Evolutionary conservation across 768 basidiomycete genomes (phyloP), one percentile per base, ranked within the genome.

Genomic region (Russula emetica): DNA sequence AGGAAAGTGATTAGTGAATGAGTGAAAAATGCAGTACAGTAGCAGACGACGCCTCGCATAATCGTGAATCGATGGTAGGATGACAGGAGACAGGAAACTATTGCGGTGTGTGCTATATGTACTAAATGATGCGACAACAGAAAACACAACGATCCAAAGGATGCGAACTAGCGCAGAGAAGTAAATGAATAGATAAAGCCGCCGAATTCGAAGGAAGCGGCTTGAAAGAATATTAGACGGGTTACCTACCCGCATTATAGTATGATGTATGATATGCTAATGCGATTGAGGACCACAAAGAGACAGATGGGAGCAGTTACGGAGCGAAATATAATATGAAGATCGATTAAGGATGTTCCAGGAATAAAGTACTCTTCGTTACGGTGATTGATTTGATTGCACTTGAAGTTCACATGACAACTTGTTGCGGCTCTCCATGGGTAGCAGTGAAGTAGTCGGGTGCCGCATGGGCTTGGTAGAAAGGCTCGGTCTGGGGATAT

Each of bases 371-470:
- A 65, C 40, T 56, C 58, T 60, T 64, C 63, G 26, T 63, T 44
- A 50, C 38, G 53, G 36, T 56, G 20, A 52, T n/a, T 44, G 30
- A 22, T 30, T 62, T 54, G 55, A 32, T 56, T 30, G 55, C 28
- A 36, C 28, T 60, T 50, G 36, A 26, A 4, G 14, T 58, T 70
- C 67, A 70, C 70, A 70, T 68, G 34, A 56, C 66, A 47, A 69
- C 67, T 61, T 53, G 64, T 55, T 67, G 68, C 30, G 68, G 40
- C 36, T 69, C 63, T 58, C 49, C 54, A 53, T 66, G 63, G 22
- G 22, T 58, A 22, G 55, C 45, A 40, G 36, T 44, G 24, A 67
- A 68, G 42, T 66, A 66, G 18, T 54, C 64, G 2, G 55, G 36
- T 5, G 57, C 28, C 22, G 47, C 58, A 22, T 58, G 64, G 3